Evolutionary conservation across 768 basidiomycete species (phyloP), one percentile per base, ranked within the genome.

Genomic region (Phaffia australis): DNA sequence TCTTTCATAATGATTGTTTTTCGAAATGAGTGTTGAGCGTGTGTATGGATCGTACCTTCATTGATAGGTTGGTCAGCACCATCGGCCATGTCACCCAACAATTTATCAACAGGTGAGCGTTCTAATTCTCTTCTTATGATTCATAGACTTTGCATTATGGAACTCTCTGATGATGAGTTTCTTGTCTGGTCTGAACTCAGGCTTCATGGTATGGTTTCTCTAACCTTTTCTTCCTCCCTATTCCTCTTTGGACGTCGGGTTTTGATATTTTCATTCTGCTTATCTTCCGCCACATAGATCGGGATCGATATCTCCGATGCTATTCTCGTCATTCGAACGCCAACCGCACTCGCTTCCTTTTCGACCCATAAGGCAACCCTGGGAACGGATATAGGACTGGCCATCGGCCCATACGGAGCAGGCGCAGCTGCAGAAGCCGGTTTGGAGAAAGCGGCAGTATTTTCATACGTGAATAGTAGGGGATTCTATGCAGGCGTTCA

Each of bases 271-370:
- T 9, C 9, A 4, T 54, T 15, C 29, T 23, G 29, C 4, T 54
- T 15, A 29, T 23, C 52, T 23, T 23, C 15, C 52, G 9, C 29
- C 16, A 4, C 15, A 23, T 9, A 29, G 52, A 60, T 75, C 50
- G 76, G 76, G 16, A 69, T 76, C 19, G 76, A 77, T 66, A 73
- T 77, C 29, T 77, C 74, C 68, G 76, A 77, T 63, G 73, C 73
- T 27, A 71, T 77, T 56, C 73, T 77, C 18, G 71, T 77, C 56
- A 74, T 77, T 19, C 71, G 75, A 27, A 71, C 74, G 3, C 72
- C 73, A 69, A 64, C 71, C 49, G 76, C 75, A 0, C 68, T 77
- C 29, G 73, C 75, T 57, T 73, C 73, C 1, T 77, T 77, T 67
- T 65, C 63, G 25, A 73, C 73, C 9, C 76, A 77, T 69, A 77